Conservation (phyloP, 805 yeast species). For the Schizosaccharomyces octosporus region DNA sequence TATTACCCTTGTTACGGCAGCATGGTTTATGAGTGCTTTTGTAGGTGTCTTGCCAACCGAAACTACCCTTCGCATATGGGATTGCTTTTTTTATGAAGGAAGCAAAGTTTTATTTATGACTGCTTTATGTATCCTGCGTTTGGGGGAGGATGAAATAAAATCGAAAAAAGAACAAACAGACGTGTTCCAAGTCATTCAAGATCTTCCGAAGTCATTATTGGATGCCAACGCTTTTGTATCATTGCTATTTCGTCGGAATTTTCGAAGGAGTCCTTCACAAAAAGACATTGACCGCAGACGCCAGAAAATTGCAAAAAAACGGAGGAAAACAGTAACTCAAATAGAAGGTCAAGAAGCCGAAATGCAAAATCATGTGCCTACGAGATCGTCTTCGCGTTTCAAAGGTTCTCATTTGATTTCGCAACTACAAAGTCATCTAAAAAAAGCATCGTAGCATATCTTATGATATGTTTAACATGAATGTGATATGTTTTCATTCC, state of each 20-base stretch:
- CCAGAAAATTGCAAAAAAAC: neutral
- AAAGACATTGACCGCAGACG: neutral
- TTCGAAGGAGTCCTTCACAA: neutral
- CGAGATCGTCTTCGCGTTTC: neutral
- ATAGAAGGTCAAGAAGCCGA: neutral
- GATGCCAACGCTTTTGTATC: slow-evolving; percentile 51
- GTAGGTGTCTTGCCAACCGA: slow-evolving; percentile 79
- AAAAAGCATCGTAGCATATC: neutral
- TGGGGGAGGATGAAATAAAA: slow-evolving; percentile 40
- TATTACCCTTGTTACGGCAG: slow-evolving; percentile 72
- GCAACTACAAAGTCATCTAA: neutral
- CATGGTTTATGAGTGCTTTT: slow-evolving; percentile 96
- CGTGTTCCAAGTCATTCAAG: slow-evolving; percentile 65
- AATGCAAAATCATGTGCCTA: too few species aligned
- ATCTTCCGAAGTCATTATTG: slow-evolving; percentile 43
- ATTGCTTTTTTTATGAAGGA: slow-evolving; percentile 77
- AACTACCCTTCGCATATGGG: slow-evolving; percentile 77
- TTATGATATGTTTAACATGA: neutral
- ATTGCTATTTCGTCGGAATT: slow-evolving; percentile 38
- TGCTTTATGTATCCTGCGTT: slow-evolving; percentile 53
- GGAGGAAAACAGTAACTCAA: neutral
- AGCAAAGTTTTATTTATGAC: slow-evolving; percentile 65
- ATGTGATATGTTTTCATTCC: neutral
- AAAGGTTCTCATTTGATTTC: neutral
- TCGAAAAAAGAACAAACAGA: slow-evolving; percentile 26